Conservation (phyloP, 2,329 filamentous ascomycete species). For the Colletotrichum euphorbiae region DNA sequence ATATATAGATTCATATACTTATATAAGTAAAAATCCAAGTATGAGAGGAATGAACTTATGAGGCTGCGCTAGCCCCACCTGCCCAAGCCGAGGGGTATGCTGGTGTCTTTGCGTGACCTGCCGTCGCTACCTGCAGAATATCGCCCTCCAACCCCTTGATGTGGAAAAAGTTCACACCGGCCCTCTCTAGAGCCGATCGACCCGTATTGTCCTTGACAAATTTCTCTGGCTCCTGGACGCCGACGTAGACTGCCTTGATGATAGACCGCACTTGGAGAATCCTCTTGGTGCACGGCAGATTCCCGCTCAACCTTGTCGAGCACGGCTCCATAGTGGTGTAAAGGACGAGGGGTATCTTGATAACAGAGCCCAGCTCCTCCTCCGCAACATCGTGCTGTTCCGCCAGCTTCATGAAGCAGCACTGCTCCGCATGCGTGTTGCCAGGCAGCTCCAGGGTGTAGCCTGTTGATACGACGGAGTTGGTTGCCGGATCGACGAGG, state of each 20-base stretch:
- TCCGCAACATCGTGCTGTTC: conserved; percentile 61
- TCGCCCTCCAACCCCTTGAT: conserved; percentile 82
- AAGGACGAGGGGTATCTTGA: conserved; percentile 68
- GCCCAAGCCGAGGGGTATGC: no score
- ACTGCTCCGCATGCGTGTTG: conserved; percentile 97
- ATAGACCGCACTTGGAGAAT: conserved; percentile 72
- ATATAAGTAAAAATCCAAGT: no score
- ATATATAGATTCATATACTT: no score
- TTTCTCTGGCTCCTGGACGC: conserved; percentile 88
- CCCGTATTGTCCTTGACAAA: conserved; percentile 89
- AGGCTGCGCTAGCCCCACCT: no score
- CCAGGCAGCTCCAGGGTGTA: conserved; percentile 92
- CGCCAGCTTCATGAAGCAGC: conserved; percentile 82
- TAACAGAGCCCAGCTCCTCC: conserved; percentile 61
- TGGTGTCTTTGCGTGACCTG: conserved; percentile 70
- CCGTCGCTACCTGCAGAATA: conserved; percentile 84
- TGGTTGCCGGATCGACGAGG: conserved; percentile 71
- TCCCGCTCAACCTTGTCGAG: conserved; percentile 78
- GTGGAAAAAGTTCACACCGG: conserved; percentile 79
- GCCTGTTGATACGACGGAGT: conserved; percentile 78
- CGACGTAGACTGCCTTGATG: conserved; percentile 85
- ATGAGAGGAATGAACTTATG: no score
- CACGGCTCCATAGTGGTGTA: conserved; percentile 97
- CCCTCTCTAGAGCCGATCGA: conserved; percentile 74
- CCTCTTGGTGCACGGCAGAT: conserved; percentile 81